Evolutionary conservation across 495 filamentous ascomycete genomes (phyloP).

Genomic region (Umbilicaria muhlenbergii): DNA sequence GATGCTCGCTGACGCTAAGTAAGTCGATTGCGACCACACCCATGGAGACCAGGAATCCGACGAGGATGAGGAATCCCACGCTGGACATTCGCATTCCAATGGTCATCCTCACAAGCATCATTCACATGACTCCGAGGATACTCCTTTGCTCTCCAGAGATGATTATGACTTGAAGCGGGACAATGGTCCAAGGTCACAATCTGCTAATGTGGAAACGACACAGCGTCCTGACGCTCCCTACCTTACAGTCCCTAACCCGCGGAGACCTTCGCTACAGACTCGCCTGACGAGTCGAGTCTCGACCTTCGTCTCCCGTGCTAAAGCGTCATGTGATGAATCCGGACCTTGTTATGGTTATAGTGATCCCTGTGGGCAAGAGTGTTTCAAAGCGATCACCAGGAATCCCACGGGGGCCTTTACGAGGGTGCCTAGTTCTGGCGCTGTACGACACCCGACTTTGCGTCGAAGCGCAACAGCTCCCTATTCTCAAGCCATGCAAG

Average conservation of each 20-base stretch:
- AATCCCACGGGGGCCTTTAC: conserved; percentile 7
- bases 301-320: conserved; percentile 51
- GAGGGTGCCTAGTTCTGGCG: conserved; percentile 2
- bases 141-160: conserved; percentile 25
- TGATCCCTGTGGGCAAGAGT: conserved; percentile 73
- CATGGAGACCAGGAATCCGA: conserved; percentile 40
- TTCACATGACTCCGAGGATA: conserved; percentile 22
- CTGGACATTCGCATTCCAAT: conserved; percentile 10
- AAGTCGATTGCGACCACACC: conserved; percentile 82
- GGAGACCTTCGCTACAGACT: conserved; percentile 24
- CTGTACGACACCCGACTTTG: conserved; percentile 2
- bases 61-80: conserved; percentile 17
- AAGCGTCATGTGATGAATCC: conserved; percentile 51
- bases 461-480: conserved; percentile 4
- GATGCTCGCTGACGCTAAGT: too few species aligned
- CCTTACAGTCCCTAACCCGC: neutral
- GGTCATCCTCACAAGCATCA: conserved; percentile 1
- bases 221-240: neutral
- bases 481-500: conserved; percentile 1
- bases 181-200: neutral
- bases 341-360: conserved; percentile 75
- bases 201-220: neutral
- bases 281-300: conserved; percentile 34
- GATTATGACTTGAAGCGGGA: neutral
- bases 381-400: conserved; percentile 34